A percentile compares a stretch with the other conserved stretches of the same genome.
These are phyloP conservation scores for Trametes elegans DNA, from an alignment of 768 basidiomycete species.

Conservation along the genomic window DNA sequence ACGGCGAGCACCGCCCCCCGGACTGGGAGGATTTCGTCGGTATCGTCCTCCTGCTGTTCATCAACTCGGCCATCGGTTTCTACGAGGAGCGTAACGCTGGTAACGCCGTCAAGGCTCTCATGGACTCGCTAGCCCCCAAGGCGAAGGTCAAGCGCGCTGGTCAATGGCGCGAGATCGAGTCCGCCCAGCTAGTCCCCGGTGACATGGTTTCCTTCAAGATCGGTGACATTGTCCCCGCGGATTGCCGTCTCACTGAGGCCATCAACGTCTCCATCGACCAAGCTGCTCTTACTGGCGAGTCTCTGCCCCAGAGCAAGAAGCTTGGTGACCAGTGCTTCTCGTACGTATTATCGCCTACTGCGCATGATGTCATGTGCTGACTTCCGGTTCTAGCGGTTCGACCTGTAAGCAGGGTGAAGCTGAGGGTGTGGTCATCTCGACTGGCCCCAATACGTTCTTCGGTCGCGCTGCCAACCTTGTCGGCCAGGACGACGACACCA, in stretches of 20 bases:
- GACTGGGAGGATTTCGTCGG: constrained; percentile 99
- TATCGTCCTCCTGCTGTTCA: constrained; percentile 86
- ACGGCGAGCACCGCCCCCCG: constrained; percentile 81
- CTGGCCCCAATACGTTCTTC: constrained; percentile 98
- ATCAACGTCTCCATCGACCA: constrained; percentile 99
- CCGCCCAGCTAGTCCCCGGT: constrained; percentile 85
- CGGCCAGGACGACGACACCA: constrained; percentile 96
- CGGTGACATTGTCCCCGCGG: constrained; percentile 97
- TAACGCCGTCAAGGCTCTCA: constrained; percentile 98
- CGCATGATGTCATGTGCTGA: not conserved
- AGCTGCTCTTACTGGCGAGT: constrained; percentile 97
- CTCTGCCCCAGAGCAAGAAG: constrained; percentile 91
- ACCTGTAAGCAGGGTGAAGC: constrained; percentile 99
- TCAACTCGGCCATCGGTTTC: constrained; percentile 98
- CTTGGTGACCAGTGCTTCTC: constrained; percentile 96
- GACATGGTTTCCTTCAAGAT: constrained; percentile 99
- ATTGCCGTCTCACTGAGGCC: constrained; percentile 94
- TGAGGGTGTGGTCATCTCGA: constrained; percentile 97
- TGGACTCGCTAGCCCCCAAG: constrained; percentile 99
- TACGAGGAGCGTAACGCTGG: constrained; percentile 97
- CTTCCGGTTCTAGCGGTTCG: constrained; percentile 61
- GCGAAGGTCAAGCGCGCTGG: constrained; percentile 90
- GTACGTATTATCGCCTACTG: constrained; percentile 48
- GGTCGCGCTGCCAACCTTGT: constrained; percentile 98
- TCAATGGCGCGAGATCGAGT: constrained; percentile 88